phyloP scores from a whole-genome alignment of 768 basidiomycete genomes.

The Lactarius evosmus region DNA sequence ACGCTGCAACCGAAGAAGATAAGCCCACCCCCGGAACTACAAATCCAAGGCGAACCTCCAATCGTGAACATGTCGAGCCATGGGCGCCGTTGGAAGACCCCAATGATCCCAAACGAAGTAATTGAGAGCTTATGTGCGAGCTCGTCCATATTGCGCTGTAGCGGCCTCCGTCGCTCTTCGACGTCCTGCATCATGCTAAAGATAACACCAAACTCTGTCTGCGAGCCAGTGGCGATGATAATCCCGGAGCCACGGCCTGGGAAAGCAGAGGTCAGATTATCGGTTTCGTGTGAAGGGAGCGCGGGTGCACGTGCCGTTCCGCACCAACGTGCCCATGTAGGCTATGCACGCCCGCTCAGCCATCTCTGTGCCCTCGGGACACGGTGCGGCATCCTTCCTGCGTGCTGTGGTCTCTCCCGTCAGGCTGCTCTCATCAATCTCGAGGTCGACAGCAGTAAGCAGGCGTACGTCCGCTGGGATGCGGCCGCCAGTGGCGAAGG shows the following conservation, averaged over 20 bases:
- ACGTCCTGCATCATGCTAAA: constrained; percentile 98
- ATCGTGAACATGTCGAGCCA: constrained; percentile 99
- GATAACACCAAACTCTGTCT: constrained; percentile 94
- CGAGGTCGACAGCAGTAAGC: constrained; percentile 75
- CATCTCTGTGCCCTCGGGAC: too few relatives aligned
- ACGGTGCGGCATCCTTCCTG: too few relatives aligned
- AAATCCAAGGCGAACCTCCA: constrained; percentile 61
- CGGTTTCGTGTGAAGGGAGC: background rate
- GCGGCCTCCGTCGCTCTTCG: constrained; percentile 88
- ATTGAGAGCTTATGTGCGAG: constrained; percentile 89
- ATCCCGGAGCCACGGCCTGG: constrained; percentile 79
- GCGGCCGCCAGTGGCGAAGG: constrained; percentile 87
- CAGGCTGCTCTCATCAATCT: too few relatives aligned
- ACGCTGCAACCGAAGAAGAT: constrained; percentile 62
- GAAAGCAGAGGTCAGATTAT: background rate
- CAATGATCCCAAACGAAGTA: constrained; percentile 91
- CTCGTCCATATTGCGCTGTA: constrained; percentile 95
- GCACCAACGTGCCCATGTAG: constrained; percentile 94
- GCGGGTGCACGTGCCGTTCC: constrained; percentile 61
- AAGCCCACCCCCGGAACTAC: background rate
- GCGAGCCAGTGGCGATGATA: constrained; percentile 79
- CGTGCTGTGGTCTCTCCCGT: too few relatives aligned
- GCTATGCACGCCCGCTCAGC: constrained; percentile 89
- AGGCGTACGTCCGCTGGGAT: constrained; percentile 92
- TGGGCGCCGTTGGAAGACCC: constrained; percentile 74